Evolutionary conservation across 2,329 filamentous ascomycete species (phyloP), one percentile per base, ranked within the genome.

Genomic region (Clonostachys rhizophaga): DNA sequence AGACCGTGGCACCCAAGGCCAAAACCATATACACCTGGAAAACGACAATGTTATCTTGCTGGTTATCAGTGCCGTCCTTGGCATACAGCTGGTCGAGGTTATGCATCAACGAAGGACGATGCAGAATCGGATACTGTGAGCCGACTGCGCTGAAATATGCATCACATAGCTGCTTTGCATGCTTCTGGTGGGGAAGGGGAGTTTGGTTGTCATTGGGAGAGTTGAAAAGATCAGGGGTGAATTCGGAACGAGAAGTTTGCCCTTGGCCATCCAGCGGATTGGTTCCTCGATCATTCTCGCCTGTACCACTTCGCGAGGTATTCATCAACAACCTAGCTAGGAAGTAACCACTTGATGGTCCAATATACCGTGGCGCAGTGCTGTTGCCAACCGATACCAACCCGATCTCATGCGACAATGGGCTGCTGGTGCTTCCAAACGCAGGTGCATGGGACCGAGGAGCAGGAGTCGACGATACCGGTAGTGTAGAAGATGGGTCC

Each of bases 1-100:
- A 51, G 8, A 75, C 64, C 1, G 66, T 68, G 1, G 75, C 68
- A 3, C 70, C 67, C 18, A 79, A 70, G 1, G 75, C 75, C 4
- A 80, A 50, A 1, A 80, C 74, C 75, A 79, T 79, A 41, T 69
- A 74, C 2, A 74, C 64, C 45, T 79, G 76, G 40, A 78, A 79
- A 0, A 57, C 55, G 4, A 58, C 60, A 1, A 62, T 54, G 5
- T 52, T 47, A 0, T 59, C 56, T 4, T 57, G 49, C 24, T 30
- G 24, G 3, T 30, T 30, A 0, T 53, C 50, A 14, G 9, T 20
- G 11, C 33, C 44, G 5, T n/a, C 12, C 14, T 16, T 40, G 8
- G 16, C 30, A 41, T 74, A 74, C 2, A 70, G 57, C 11, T 60
- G 54, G 2, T 68, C 55, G 56, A 66, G 47, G 65, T 70, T 17